Conservation (phyloP, 2,329 filamentous ascomycete species). For the Fusarium succisae region DNA sequence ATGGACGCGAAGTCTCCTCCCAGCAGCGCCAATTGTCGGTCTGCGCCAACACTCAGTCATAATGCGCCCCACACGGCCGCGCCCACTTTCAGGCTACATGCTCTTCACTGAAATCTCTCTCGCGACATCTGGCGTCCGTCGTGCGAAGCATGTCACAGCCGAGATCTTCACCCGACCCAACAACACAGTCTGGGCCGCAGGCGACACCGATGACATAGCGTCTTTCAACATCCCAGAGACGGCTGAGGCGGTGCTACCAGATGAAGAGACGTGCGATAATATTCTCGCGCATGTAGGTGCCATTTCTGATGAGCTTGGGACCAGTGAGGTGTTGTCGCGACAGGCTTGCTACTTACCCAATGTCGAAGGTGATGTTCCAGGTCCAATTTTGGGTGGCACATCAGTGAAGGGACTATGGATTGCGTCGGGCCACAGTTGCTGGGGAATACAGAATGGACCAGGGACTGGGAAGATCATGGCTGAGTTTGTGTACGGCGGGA, state of each 20-base stretch:
- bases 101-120: not conserved
- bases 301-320: not conserved
- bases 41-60: not conserved
- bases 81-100: not conserved
- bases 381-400: not conserved
- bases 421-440: not conserved
- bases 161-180: not conserved
- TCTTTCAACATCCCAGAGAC: not conserved
- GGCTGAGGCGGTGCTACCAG: not conserved
- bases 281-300: not conserved
- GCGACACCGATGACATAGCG: not conserved
- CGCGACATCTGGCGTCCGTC: not conserved
- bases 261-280: not conserved
- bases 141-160: not conserved
- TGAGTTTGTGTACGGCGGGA: not conserved
- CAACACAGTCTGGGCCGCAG: not conserved
- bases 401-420: not conserved
- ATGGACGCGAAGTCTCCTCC: not conserved
- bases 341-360: not conserved
- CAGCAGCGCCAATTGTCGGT: not conserved
- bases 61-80: not conserved
- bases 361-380: not conserved
- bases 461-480: not conserved
- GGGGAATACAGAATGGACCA: not conserved
- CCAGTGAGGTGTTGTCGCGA: not conserved